Evolutionary conservation across 106 monocot genomes (phyloP).

Genomic region (Hemerocallis citrina): DNA sequence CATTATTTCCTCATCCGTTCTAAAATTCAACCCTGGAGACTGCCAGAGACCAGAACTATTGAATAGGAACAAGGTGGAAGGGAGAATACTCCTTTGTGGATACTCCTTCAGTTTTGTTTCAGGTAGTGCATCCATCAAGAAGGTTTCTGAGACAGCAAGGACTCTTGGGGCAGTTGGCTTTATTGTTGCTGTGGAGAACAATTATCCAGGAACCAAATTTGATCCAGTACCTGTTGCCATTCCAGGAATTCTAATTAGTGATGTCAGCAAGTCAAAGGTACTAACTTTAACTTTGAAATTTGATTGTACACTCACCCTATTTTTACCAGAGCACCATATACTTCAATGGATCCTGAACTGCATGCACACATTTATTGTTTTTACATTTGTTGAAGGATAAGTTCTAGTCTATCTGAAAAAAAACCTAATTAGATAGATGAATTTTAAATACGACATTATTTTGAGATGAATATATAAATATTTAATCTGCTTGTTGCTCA

Average conservation of each 20-base stretch:
- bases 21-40: conserved; percentile 73
- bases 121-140: conserved; percentile 89
- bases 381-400: too few species aligned
- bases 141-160: conserved; percentile 76
- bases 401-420: too few species aligned
- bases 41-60: conserved; percentile 89
- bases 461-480: too few species aligned
- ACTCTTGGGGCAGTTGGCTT: conserved; percentile 92
- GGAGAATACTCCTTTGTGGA: conserved; percentile 86
- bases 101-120: conserved; percentile 94
- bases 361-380: too few species aligned
- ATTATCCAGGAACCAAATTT: conserved; percentile 82
- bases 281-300: background rate
- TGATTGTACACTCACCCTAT: too few species aligned
- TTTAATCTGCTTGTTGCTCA: too few species aligned
- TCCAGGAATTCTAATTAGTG: conserved; percentile 86
- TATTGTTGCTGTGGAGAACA: conserved; percentile 82
- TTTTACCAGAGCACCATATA: too few species aligned
- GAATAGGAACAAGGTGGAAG: conserved; percentile 69
- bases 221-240: conserved; percentile 69
- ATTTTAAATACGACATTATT: too few species aligned
- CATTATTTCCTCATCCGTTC: conserved; percentile 58
- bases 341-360: too few species aligned
- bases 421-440: too few species aligned
- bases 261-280: conserved; percentile 66